phyloP scores from a whole-genome alignment of 2,329 filamentous ascomycete genomes.

The Rhynchosporium secalis region DNA sequence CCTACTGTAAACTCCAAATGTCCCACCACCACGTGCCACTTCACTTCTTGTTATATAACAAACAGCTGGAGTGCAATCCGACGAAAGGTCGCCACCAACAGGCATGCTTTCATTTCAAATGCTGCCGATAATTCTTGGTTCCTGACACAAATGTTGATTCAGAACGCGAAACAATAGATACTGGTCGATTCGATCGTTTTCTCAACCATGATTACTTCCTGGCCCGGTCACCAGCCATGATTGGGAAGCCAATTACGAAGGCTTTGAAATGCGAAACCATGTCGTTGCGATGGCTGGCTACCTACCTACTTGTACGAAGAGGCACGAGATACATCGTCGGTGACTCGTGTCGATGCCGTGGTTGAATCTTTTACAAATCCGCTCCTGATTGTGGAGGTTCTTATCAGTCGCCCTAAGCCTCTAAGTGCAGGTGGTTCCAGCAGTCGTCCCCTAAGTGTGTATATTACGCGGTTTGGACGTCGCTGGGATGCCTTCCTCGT shows the following conservation, averaged over 20 bases:
- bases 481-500: conserved; percentile 18
- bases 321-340: conserved; percentile 15
- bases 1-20: no score
- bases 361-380: conserved; percentile 28
- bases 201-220: neutral
- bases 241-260: neutral
- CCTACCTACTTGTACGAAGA: neutral
- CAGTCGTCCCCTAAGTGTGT: no score
- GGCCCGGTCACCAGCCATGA: neutral
- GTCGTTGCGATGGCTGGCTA: conserved; percentile 26
- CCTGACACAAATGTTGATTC: no score
- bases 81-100: no score
- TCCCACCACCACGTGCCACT: no score
- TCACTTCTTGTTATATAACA: no score
- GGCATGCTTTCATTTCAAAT: no score
- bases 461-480: conserved; percentile 11
- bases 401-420: conserved; percentile 26
- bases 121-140: no score
- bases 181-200: neutral
- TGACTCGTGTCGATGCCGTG: conserved; percentile 3
- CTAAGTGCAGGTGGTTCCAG: no score
- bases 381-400: conserved; percentile 23
- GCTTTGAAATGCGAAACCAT: neutral
- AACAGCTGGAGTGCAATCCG: no score
- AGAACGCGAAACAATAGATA: no score